Conservation (phyloP, 768 basidiomycete genomes). For the Guyanaporus albipodus region DNA sequence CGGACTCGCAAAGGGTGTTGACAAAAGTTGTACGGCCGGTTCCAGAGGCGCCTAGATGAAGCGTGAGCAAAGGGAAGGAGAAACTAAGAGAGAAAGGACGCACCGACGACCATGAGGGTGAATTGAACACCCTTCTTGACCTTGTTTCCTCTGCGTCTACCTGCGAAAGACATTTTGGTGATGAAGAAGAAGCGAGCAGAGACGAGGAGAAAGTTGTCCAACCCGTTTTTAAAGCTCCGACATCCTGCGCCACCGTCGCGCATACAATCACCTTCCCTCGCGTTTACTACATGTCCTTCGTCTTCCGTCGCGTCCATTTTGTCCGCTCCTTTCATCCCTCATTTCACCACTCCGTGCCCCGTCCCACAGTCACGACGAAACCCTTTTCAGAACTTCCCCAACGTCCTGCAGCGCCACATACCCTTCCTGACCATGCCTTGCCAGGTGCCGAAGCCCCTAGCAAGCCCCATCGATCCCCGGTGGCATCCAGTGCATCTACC, state of each 20-base stretch:
- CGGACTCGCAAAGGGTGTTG: conserved; percentile 97
- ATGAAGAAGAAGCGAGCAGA: conserved; percentile 27
- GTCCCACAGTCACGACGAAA: conserved; percentile 42
- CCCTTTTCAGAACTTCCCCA: conserved; percentile 57
- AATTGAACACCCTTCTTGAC: conserved; percentile 99
- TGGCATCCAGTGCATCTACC: not conserved
- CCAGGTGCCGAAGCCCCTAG: not conserved
- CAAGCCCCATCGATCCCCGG: not conserved
- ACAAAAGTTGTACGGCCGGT: conserved; percentile 98
- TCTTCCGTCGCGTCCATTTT: conserved; percentile 11
- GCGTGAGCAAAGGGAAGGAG: not conserved
- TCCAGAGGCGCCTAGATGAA: conserved; percentile 83
- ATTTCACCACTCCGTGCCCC: not conserved
- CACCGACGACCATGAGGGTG: conserved; percentile 97
- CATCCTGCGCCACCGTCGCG: conserved; percentile 32
- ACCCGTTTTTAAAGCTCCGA: conserved; percentile 34
- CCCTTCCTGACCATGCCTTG: not conserved
- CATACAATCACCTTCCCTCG: conserved; percentile 17
- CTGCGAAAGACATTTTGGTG: conserved; percentile 74
- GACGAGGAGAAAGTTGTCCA: conserved; percentile 32
- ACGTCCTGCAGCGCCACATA: conserved; percentile 15
- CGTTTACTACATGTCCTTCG: too few relatives aligned
- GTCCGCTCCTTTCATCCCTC: conserved; percentile 11
- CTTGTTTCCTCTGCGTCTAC: conserved; percentile 86
- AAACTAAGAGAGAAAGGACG: conserved; percentile 30